These are phyloP conservation scores for Oemleria cerasiformis DNA, from an alignment of 306 rosid genomes.

Conservation along the genomic window DNA sequence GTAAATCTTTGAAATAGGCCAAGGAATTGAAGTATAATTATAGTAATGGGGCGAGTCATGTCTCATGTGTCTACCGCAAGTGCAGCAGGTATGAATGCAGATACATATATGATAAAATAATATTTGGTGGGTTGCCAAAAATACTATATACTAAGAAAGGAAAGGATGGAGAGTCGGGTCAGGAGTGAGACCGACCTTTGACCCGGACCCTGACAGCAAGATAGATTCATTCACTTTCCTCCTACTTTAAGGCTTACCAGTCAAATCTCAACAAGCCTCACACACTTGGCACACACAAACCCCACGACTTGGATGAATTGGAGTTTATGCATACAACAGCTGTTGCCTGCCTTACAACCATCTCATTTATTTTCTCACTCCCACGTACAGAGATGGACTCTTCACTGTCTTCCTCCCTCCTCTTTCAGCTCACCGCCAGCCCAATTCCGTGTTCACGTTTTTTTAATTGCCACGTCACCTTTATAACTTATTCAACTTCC, in stretches of 20 bases:
- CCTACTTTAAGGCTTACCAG: neutral
- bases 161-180: neutral
- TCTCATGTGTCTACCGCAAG: neutral
- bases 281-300: conserved; percentile 3
- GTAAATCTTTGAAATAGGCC: no score
- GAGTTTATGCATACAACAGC: no score
- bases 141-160: neutral
- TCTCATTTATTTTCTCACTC: no score
- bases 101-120: no score
- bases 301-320: neutral
- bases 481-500: neutral
- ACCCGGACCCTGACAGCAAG: neutral
- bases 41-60: neutral
- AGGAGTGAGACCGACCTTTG: neutral
- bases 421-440: neutral
- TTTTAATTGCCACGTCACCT: neutral
- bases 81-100: neutral
- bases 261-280: neutral
- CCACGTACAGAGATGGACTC: no score
- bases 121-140: neutral
- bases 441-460: neutral
- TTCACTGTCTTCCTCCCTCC: neutral
- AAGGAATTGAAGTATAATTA: neutral
- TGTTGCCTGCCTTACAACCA: neutral
- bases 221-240: neutral